Conservation (phyloP, 1,139 yeast species). For the Candida glucosophila region DNA sequence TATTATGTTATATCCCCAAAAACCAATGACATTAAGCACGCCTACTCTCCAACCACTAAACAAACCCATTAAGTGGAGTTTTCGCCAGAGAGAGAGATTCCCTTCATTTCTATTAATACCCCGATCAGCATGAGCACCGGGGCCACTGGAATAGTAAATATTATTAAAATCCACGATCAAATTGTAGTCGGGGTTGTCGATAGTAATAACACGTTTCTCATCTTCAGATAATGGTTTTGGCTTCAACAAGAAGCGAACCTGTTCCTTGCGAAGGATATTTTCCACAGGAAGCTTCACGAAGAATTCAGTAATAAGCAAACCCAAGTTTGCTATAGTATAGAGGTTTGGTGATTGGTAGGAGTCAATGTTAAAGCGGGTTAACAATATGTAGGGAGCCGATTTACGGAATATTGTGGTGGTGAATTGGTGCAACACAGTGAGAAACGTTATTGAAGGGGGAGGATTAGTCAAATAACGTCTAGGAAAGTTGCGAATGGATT, state of each 20-base stretch:
- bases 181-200: conserved; percentile 33
- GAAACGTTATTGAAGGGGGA: conserved; percentile 38
- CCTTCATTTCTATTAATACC: conserved; percentile 5
- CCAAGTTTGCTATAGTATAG: conserved; percentile 44
- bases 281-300: conserved; percentile 80
- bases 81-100: conserved; percentile 8
- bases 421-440: conserved; percentile 55
- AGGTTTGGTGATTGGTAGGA: conserved; percentile 55
- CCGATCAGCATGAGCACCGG: conserved; percentile 5
- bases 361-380: conserved; percentile 61
- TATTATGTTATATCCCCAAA: conserved; percentile 71
- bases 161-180: conserved; percentile 41
- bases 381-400: conserved; percentile 66
- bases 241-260: conserved; percentile 51
- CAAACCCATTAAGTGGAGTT: conserved; percentile 29
- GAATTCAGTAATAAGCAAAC: conserved; percentile 56
- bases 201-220: conserved; percentile 25
- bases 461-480: conserved; percentile 44
- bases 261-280: conserved; percentile 77
- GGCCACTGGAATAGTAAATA: conserved; percentile 13
- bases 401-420: conserved; percentile 55
- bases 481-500: conserved; percentile 30
- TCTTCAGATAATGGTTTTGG: conserved; percentile 26
- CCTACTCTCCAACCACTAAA: conserved; percentile 94
- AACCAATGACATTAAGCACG: conserved; percentile 66